phyloP scores from a whole-genome alignment of 2,329 filamentous ascomycete species.

The Trichoderma atroviride region DNA sequence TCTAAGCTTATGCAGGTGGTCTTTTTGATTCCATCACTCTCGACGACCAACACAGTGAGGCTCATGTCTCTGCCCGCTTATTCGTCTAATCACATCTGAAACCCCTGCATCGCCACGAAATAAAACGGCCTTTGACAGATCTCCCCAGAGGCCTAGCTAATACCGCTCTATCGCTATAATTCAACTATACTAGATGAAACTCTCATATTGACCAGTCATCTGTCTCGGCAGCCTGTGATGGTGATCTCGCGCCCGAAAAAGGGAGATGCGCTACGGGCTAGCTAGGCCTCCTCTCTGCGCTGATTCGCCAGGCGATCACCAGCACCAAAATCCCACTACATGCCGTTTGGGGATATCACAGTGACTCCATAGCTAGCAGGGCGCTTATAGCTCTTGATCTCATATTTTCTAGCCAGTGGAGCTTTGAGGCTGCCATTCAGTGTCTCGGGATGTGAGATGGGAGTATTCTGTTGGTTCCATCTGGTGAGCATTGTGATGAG shows the following conservation, averaged over 20 bases:
- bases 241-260: neutral
- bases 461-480: neutral
- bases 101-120: neutral
- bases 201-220: neutral
- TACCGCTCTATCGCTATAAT: neutral
- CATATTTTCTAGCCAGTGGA: neutral
- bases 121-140: neutral
- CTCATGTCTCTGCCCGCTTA: neutral
- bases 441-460: constrained; percentile 6
- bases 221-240: neutral
- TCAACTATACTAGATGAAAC: constrained; percentile 7
- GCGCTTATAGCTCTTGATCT: constrained; percentile 12
- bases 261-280: neutral
- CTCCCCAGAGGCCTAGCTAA: neutral
- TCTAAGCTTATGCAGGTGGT: neutral
- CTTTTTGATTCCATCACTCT: neutral
- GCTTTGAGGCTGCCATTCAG: constrained; percentile 10
- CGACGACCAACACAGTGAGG: neutral
- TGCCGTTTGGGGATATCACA: constrained; percentile 15
- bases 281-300: constrained; percentile 9
- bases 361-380: constrained; percentile 1
- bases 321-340: neutral
- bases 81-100: neutral
- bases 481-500: neutral
- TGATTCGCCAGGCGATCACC: constrained; percentile 15